Base-by-base conservation (phyloP, 2,329 filamentous ascomycete species). In the Penicillium rolfsii region DNA sequence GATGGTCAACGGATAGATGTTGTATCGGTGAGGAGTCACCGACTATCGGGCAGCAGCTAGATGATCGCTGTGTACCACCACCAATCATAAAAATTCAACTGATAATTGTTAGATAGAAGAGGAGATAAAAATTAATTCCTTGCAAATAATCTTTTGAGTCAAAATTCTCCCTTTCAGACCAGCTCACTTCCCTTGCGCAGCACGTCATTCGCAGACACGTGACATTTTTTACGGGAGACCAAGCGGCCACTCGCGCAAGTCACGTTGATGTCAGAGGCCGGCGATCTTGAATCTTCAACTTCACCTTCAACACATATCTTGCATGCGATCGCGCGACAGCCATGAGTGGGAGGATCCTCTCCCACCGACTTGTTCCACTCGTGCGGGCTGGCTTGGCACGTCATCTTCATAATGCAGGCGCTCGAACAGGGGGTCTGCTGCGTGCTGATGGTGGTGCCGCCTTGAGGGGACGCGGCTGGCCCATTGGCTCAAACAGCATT, bases 321-420 rank as follows among this genome's bases (percentile, higher is more conserved):
- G 68, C 70, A 78, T 79, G 76, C 73, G 70, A 74, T 71, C 63
- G 54, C 52, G 67, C 68, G 62, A 67, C 70, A 77, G 80, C 73
- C 71, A 89, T 90, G 87, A 89, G 86, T 81, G 87, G 85, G 83
- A 88, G 90, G 84, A 86, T 91, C 71, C 82, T 93, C 79, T 88
- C 90, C 77, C 87, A 89, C 74, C 87, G 90, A 79, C 84, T 90
- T 69, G 81, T 86, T 78, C 86, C 88, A 78, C 79, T 87, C 71
- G 82, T 87, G 76, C 87, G 87, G 79, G 86, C 86, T 77, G 83
- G 82, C 64, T 77, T 83, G 70, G 81, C 81, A 70, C 89, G 89
- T 70, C 85, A 88, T 74, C 81, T 90, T 68, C 87, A 91, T 77
- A 87, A 79, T 65, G 74, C 77, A 43, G 73, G 83, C 64, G 82